Conservation (phyloP, 345 rosid genomes). For the Dimocarpus longan region DNA sequence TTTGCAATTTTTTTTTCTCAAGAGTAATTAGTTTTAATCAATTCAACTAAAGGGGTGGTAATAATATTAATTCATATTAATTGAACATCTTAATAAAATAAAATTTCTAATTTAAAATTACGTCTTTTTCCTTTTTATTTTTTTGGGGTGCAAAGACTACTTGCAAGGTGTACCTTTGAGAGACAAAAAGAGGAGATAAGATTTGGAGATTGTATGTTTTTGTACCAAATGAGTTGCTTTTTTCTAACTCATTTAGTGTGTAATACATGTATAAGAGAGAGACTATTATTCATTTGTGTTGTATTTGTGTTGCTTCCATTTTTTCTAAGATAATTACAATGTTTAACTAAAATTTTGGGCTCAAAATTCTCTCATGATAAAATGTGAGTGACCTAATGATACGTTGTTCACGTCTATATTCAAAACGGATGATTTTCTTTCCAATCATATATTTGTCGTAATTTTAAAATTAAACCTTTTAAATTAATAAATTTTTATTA, state of each 20-base stretch:
- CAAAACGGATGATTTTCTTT: too few species aligned
- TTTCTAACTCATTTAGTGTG: slow-evolving; percentile 9
- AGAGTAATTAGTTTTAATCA: background rate
- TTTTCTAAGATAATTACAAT: background rate
- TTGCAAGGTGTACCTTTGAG: background rate
- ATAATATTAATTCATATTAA: background rate
- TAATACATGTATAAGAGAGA: background rate
- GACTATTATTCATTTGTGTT: background rate
- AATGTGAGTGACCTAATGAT: too few species aligned
- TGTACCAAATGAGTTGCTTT: background rate
- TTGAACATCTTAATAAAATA: background rate
- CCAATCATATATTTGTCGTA: too few species aligned
- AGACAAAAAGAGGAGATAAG: background rate
- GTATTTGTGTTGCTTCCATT: background rate
- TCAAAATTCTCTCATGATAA: too few species aligned
- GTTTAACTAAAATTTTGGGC: too few species aligned
- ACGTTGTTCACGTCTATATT: too few species aligned
- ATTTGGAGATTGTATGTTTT: background rate
- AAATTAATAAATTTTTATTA: too few species aligned
- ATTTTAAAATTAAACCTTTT: too few species aligned
- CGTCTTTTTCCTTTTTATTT: background rate
- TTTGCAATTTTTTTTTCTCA: background rate
- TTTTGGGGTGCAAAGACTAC: background rate
- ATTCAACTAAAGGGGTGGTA: background rate
- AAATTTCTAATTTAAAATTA: background rate